Evolutionary conservation across 2,329 filamentous ascomycete genomes (phyloP), one percentile per base, ranked within the genome.

Genomic region (Exutisphaerella laricina): DNA sequence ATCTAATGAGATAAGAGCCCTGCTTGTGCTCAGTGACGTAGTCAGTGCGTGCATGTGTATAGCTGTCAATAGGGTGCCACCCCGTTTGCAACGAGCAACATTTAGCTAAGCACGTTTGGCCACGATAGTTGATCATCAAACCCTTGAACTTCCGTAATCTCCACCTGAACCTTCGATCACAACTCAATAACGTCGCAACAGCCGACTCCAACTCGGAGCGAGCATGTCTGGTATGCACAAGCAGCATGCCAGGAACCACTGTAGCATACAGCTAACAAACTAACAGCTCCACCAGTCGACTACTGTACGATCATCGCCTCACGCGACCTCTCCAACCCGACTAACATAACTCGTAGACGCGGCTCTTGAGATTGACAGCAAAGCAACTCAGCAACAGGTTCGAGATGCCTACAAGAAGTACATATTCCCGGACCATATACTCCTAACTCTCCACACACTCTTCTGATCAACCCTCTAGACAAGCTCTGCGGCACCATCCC

Each of bases 331-430:
- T 5, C n/a, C 16, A 31, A 40, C 23, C 21, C 9, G 6, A 42
- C 4, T 18, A 29, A 33, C 5, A 46, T 20, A 35, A 32, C 16
- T 16, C 9, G 22, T 18, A 47, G 47, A 66, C 43, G 57, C 62
- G 33, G 55, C 61, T 4, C 60, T 66, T 23, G 57, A 62, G 42
- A 43, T 66, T 52, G 50, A 58, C 39, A 77, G 86, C 25, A 83
- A 76, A 55, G 88, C 90, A 23, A 84, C 80, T 0, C 79, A 82
- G 46, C 80, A 88, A 59, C 85, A 97, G 64, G 83, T 98, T 61
- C 85, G 90, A 57, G 85, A 87, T 73, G 92, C 89, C 38, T 98
- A 97, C 74, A 98, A 98, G 66, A 84, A 84, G 84, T 48, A 28
- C 43, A 54, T 40, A 32, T 14, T 37, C 4, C 16, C 36, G 20